These are phyloP conservation scores for Acidiella bohemica DNA, from an alignment of 495 filamentous ascomycete genomes.

Conservation along the genomic window DNA sequence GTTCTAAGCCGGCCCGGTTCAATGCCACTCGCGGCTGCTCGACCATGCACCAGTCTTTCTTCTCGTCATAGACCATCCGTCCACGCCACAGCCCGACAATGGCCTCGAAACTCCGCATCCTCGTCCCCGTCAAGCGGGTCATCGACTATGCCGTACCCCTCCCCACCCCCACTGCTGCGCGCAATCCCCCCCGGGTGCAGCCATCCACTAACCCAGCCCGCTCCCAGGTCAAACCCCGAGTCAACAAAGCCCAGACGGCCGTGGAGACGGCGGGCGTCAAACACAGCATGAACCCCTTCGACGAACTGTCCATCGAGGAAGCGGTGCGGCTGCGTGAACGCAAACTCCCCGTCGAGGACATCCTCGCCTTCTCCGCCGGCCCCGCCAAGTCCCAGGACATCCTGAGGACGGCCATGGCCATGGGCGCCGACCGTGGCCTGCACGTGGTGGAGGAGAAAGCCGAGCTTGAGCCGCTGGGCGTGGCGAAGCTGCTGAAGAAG, in stretches of 20 bases:
- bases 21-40: too few relatives aligned
- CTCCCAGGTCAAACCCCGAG: conserved; percentile 81
- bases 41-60: too few relatives aligned
- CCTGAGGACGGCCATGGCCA: conserved; percentile 92
- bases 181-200: neutral
- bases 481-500: conserved; percentile 73
- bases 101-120: conserved; percentile 74
- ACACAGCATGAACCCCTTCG: conserved; percentile 97
- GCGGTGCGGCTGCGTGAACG: conserved; percentile 84
- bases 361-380: conserved; percentile 76
- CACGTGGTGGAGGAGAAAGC: conserved; percentile 61
- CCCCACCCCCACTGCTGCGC: neutral
- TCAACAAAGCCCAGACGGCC: conserved; percentile 90
- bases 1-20: too few relatives aligned
- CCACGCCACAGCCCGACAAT: too few relatives aligned
- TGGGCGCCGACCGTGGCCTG: conserved; percentile 87
- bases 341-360: conserved; percentile 58
- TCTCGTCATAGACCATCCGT: too few relatives aligned
- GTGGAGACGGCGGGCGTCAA: conserved; percentile 87
- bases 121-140: conserved; percentile 93
- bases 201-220: neutral
- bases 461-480: conserved; percentile 71
- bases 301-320: conserved; percentile 95
- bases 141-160: conserved; percentile 91
- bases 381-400: conserved; percentile 75